Percentiles rank a stretch among this genome's conserved stretches.
These are phyloP conservation scores for Lachnellula occidentalis DNA, from an alignment of 2,329 filamentous ascomycete species.

Conservation along the genomic window DNA sequence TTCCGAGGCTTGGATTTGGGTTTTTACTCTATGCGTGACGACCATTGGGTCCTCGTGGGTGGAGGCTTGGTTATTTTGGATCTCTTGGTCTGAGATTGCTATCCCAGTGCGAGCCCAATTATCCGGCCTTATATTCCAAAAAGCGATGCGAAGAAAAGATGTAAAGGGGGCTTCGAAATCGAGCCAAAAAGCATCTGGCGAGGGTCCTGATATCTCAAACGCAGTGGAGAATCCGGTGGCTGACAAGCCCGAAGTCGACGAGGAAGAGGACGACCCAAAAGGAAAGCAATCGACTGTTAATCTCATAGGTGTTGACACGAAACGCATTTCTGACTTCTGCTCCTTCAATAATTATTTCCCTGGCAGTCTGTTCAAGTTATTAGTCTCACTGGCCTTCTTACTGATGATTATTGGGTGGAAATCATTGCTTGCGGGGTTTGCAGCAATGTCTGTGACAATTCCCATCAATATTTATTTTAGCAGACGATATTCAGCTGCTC, in stretches of 20 bases:
- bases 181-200: constrained; percentile 31
- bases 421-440: constrained; percentile 59
- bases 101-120: constrained; percentile 66
- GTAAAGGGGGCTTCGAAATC: constrained; percentile 56
- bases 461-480: constrained; percentile 65
- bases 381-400: constrained; percentile 62
- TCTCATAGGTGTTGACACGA: constrained; percentile 69
- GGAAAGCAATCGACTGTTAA: constrained; percentile 69
- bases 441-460: constrained; percentile 56
- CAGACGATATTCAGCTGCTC: constrained; percentile 57
- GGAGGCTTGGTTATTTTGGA: constrained; percentile 63
- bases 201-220: constrained; percentile 26
- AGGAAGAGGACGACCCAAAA: constrained; percentile 47
- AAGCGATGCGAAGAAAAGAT: constrained; percentile 72
- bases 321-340: constrained; percentile 64
- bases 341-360: constrained; percentile 61
- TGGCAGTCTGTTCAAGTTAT: constrained; percentile 55
- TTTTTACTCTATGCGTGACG: constrained; percentile 55
- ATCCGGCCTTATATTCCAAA: constrained; percentile 68
- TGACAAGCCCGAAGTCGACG: constrained; percentile 31
- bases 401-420: constrained; percentile 67
- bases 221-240: constrained; percentile 23
- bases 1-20: constrained; percentile 60
- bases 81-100: constrained; percentile 55
- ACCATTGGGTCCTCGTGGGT: constrained; percentile 51